Evolutionary conservation across 345 rosid species (phyloP).

Genomic region (Hibiscus syriacus): DNA sequence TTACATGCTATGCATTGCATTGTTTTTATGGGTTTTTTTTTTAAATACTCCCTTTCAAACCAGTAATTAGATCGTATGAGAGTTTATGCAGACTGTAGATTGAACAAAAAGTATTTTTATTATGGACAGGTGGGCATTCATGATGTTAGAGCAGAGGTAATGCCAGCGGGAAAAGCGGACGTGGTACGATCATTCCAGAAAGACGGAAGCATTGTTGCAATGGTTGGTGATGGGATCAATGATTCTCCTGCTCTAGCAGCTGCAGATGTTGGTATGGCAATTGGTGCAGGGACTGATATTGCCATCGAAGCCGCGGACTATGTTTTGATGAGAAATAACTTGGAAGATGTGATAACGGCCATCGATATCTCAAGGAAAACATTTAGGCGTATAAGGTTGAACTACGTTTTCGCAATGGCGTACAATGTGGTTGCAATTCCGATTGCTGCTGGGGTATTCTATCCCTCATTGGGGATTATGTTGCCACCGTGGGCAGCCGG

Average conservation of each 20-base stretch:
- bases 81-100: background rate
- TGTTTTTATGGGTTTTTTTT: background rate
- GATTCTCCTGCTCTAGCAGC: constrained; percentile 99
- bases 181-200: constrained; percentile 66
- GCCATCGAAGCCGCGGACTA: constrained; percentile 98
- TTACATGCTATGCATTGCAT: background rate
- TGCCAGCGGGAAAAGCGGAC: constrained; percentile 96
- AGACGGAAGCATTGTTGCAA: constrained; percentile 84
- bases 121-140: constrained; percentile 66
- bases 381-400: constrained; percentile 65
- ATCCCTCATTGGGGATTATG: constrained; percentile 50
- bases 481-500: constrained; percentile 98
- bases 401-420: constrained; percentile 90
- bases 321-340: constrained; percentile 88
- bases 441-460: constrained; percentile 81
- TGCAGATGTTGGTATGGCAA: constrained; percentile 96
- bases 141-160: constrained; percentile 92
- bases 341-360: constrained; percentile 95
- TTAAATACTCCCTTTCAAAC: background rate
- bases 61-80: background rate
- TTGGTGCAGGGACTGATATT: constrained; percentile 97
- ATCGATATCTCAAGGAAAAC: constrained; percentile 90
- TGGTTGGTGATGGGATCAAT: constrained; percentile 99
- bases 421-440: constrained; percentile 85
- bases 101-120: constrained; percentile 2